A percentile compares a stretch with the other conserved stretches of the same genome.
phyloP scores from a whole-genome alignment of 2,329 filamentous ascomycete species.

The Hymenoscyphus occultus region DNA sequence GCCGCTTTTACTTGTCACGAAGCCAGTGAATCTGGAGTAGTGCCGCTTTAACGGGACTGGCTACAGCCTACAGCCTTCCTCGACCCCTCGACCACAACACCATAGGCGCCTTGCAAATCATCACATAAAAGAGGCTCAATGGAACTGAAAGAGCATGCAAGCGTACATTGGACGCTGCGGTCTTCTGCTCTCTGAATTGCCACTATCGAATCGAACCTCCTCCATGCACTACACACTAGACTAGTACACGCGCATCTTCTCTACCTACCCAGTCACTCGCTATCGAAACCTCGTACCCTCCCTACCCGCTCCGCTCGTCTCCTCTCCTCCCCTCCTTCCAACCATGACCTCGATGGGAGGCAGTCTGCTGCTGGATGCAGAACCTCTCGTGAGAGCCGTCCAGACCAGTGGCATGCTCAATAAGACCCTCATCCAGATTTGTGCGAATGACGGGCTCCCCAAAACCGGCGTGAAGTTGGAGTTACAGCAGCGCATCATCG shows the following conservation, averaged over 20 bases:
- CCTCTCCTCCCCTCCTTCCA: neutral
- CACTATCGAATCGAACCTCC: neutral
- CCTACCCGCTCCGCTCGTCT: too few relatives aligned
- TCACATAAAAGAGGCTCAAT: neutral
- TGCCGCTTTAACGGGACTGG: too few relatives aligned
- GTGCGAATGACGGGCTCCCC: slow-evolving; percentile 68
- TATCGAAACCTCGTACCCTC: neutral
- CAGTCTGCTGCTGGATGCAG: slow-evolving; percentile 31
- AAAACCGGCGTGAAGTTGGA: slow-evolving; percentile 83
- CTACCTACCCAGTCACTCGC: neutral
- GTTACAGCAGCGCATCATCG: slow-evolving; percentile 73
- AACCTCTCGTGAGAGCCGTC: slow-evolving; percentile 31
- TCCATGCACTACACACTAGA: neutral
- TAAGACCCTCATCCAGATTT: slow-evolving; percentile 45
- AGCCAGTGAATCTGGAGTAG: too few relatives aligned
- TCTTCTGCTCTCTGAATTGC: neutral
- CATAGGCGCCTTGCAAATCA: neutral
- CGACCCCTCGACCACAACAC: neutral
- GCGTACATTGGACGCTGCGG: neutral
- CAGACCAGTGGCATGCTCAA: slow-evolving; percentile 32
- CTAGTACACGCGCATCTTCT: neutral
- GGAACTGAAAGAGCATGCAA: neutral
- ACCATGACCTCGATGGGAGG: slow-evolving; percentile 38
- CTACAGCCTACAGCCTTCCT: neutral
- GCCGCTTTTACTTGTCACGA: too few relatives aligned